These are phyloP conservation scores for Phytophthora chlamydospora DNA, from an alignment of 352 stramenopile genomes.

Conservation along the genomic window DNA sequence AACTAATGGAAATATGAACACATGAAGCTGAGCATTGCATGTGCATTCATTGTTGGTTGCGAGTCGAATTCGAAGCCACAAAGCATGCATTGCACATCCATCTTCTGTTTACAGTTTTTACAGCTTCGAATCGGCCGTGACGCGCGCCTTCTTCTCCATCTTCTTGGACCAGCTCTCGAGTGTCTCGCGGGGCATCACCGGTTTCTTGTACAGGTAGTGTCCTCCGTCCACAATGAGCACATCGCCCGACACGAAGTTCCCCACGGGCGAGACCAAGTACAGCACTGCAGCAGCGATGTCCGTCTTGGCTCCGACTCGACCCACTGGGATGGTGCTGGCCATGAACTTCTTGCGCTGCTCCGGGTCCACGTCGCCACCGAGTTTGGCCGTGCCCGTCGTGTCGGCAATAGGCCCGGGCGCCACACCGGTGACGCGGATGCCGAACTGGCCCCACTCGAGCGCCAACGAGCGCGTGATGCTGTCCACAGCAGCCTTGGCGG, in stretches of 20 bases:
- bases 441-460: slow-evolving; percentile 96
- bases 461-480: slow-evolving; percentile 94
- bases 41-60: no score
- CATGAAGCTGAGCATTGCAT: no score
- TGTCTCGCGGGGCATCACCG: slow-evolving; percentile 70
- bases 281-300: slow-evolving; percentile 85
- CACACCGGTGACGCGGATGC: slow-evolving; percentile 94
- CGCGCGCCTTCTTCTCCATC: slow-evolving; percentile 74
- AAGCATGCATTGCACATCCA: background rate
- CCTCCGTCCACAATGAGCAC: slow-evolving; percentile 87
- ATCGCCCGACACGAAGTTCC: slow-evolving; percentile 82
- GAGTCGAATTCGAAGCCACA: no score
- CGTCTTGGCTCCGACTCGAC: slow-evolving; percentile 78
- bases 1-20: no score
- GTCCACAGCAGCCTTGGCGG: slow-evolving; percentile 96
- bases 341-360: slow-evolving; percentile 58
- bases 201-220: slow-evolving; percentile 81
- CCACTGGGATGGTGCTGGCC: slow-evolving; percentile 61
- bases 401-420: slow-evolving; percentile 95
- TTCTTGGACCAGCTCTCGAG: slow-evolving; percentile 80
- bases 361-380: slow-evolving; percentile 67
- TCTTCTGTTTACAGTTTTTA: slow-evolving; percentile 19
- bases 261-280: slow-evolving; percentile 83
- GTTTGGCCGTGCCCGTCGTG: slow-evolving; percentile 94
- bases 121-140: slow-evolving; percentile 47